Evolutionary conservation across 345 rosid genomes (phyloP).

Genomic region (Eucalyptus camaldulensis): DNA sequence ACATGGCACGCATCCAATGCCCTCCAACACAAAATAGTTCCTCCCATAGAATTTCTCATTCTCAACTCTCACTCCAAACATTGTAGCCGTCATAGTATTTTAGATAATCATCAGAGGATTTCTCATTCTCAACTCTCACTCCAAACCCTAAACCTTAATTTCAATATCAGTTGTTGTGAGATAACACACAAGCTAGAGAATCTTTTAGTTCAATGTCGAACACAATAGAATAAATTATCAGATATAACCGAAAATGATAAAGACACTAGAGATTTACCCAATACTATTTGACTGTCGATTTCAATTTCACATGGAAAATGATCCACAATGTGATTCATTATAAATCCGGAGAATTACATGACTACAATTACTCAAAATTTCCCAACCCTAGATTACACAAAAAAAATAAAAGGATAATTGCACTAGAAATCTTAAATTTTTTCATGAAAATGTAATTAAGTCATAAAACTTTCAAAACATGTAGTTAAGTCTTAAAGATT

Average conservation of each 20-base stretch:
- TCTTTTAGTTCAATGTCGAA: background rate
- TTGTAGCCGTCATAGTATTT: background rate
- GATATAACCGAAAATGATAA: background rate
- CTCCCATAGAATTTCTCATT: background rate
- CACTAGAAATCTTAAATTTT: fast-evolving
- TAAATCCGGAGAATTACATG: fast-evolving
- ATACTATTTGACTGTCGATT: fast-evolving
- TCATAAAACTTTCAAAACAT: too few species aligned
- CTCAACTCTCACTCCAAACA: too few species aligned
- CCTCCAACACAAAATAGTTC: background rate
- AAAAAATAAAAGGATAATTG: background rate
- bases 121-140: background rate
- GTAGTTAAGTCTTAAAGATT: too few species aligned
- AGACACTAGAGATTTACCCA: background rate
- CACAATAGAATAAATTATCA: background rate
- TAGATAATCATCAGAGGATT: background rate
- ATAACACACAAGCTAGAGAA: background rate
- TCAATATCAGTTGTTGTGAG: background rate
- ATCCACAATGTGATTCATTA: background rate
- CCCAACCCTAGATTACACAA: background rate
- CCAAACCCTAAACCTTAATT: background rate
- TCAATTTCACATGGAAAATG: background rate
- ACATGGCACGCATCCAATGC: background rate
- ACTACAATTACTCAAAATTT: background rate
- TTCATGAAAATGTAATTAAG: fast-evolving